Percentiles rank a stretch among this genome's conserved stretches.
These are phyloP conservation scores for Xylaria sp. DNA, from an alignment of 2,329 filamentous ascomycete genomes.

Conservation along the genomic window DNA sequence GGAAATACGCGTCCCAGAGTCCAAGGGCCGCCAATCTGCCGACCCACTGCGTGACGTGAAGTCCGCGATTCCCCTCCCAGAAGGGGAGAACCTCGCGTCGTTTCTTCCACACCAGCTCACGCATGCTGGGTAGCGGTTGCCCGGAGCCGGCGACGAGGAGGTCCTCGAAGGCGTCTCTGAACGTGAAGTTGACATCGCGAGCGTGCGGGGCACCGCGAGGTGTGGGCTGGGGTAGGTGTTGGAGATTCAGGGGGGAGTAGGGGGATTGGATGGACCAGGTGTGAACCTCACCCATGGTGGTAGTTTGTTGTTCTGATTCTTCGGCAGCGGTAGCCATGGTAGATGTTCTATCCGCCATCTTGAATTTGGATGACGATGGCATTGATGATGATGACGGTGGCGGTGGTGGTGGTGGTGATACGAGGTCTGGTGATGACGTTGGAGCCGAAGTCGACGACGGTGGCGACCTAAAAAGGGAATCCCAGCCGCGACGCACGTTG, in stretches of 20 bases:
- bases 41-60: slow-evolving; percentile 57
- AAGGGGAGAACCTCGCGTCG: not conserved
- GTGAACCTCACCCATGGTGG: slow-evolving; percentile 44
- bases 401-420: not conserved
- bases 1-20: slow-evolving; percentile 52
- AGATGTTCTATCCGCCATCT: slow-evolving; percentile 13
- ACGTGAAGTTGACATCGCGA: slow-evolving; percentile 55
- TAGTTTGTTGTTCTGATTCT: slow-evolving; percentile 11
- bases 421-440: not conserved
- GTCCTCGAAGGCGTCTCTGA: slow-evolving; percentile 68
- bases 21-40: slow-evolving; percentile 52
- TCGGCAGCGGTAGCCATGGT: not conserved
- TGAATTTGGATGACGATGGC: not conserved
- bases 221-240: slow-evolving; percentile 58
- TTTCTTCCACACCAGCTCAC: slow-evolving; percentile 36
- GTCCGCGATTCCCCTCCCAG: slow-evolving; percentile 38
- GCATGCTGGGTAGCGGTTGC: slow-evolving; percentile 55
- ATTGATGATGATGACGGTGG: not conserved
- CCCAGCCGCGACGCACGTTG: slow-evolving; percentile 50
- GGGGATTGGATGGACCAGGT: slow-evolving; percentile 53
- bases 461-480: slow-evolving; percentile 36
- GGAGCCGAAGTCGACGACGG: slow-evolving; percentile 10
- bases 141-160: slow-evolving; percentile 61
- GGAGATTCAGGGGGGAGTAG: slow-evolving; percentile 59
- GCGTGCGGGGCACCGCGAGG: slow-evolving; percentile 54